These are phyloP conservation scores for Dipteronia sinensis DNA, from an alignment of 345 rosid genomes.

Conservation along the genomic window DNA sequence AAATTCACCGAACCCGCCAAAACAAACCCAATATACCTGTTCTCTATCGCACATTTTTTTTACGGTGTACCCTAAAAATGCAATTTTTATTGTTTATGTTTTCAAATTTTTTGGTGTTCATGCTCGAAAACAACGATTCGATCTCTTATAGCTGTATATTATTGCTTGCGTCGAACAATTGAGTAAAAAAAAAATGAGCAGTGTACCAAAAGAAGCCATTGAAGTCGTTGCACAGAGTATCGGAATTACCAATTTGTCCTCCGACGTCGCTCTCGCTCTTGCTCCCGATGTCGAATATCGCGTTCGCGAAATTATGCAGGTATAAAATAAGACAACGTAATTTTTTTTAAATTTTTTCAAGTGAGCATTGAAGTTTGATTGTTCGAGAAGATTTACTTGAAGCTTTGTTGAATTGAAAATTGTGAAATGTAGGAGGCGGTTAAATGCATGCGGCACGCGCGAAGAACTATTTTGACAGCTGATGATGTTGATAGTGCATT, in stretches of 20 bases:
- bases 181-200: slow-evolving; percentile 34
- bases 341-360: background rate
- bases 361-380: no score
- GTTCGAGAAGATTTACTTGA: no score
- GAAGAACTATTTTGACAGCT: slow-evolving; percentile 60
- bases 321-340: background rate
- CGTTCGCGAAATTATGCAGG: slow-evolving; percentile 91
- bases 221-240: slow-evolving; percentile 88
- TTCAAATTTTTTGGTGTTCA: background rate
- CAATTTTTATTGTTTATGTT: background rate
- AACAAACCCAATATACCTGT: no score
- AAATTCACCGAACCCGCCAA: background rate
- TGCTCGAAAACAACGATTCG: background rate
- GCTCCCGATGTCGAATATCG: slow-evolving; percentile 90
- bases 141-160: background rate
- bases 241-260: slow-evolving; percentile 66
- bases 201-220: slow-evolving; percentile 74
- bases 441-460: slow-evolving; percentile 90
- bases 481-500: slow-evolving; percentile 83
- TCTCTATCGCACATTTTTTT: no score
- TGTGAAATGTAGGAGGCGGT: slow-evolving; percentile 65
- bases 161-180: background rate
- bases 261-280: slow-evolving; percentile 66
- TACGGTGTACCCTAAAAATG: background rate
- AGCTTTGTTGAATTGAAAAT: background rate